phyloP scores from a whole-genome alignment of 2,329 filamentous ascomycete genomes.

The Aspergillus sp. region DNA sequence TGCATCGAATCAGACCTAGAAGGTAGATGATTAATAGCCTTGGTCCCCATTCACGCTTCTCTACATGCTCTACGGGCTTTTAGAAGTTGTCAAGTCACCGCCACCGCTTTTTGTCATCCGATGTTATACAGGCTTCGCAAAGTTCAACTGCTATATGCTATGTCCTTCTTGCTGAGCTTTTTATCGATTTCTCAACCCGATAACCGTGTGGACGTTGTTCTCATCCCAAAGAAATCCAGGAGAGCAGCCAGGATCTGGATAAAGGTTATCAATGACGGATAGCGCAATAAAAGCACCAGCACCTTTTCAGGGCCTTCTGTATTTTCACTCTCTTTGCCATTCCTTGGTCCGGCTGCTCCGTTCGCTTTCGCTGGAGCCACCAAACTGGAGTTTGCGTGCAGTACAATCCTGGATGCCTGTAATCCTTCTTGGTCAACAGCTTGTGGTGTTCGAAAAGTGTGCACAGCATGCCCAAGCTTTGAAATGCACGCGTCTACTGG shows the following conservation, averaged over 20 bases:
- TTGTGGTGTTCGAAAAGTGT: neutral
- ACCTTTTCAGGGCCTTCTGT: accelerated
- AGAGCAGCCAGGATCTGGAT: neutral
- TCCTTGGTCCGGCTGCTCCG: accelerated
- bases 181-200: neutral
- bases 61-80: neutral
- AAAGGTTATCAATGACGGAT: neutral
- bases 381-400: neutral
- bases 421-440: accelerated
- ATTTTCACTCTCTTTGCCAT: neutral
- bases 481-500: neutral
- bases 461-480: neutral
- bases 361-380: neutral
- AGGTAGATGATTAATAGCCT: neutral
- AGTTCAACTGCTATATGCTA: neutral
- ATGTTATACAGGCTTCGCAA: neutral
- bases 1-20: neutral
- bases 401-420: neutral
- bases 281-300: neutral
- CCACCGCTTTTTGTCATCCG: neutral
- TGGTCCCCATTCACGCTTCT: neutral
- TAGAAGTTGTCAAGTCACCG: neutral
- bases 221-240: neutral
- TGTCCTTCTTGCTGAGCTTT: neutral
- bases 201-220: neutral